These are phyloP conservation scores for Podila minutissima DNA, from an alignment of 192 early-diverging fungal genomes.

Conservation along the genomic window DNA sequence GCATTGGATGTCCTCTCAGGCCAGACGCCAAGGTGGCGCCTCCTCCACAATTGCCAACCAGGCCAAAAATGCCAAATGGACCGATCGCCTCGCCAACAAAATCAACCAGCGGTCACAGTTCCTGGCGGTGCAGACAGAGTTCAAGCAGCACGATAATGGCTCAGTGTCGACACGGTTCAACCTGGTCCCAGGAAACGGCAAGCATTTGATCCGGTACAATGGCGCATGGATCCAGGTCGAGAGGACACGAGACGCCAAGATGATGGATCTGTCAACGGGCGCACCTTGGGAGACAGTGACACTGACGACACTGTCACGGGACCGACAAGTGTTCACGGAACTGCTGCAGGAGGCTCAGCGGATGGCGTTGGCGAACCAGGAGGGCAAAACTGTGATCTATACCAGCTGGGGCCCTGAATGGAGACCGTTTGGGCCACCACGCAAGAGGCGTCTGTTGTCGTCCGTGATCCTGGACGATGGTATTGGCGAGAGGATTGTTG, in stretches of 20 bases:
- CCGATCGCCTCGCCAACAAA: conserved; percentile 57
- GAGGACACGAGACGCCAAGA: conserved; percentile 83
- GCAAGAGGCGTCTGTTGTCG: conserved; percentile 75
- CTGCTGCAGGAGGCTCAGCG: conserved; percentile 86
- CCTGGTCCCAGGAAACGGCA: conserved; percentile 93
- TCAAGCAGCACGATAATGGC: conserved; percentile 91
- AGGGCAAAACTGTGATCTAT: conserved; percentile 96
- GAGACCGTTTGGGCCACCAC: conserved; percentile 94
- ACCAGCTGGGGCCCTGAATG: conserved; percentile 96
- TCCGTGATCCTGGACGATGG: conserved; percentile 81
- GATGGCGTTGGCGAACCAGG: conserved; percentile 86
- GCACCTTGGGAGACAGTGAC: conserved; percentile 96
- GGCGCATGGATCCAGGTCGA: conserved; percentile 88
- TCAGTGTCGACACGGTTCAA: conserved; percentile 83
- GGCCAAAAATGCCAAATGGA: conserved; percentile 26
- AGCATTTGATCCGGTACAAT: conserved; percentile 84
- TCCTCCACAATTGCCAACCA: background rate
- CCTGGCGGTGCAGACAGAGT: conserved; percentile 88
- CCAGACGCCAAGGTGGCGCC: conserved; percentile 36
- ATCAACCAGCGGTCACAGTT: conserved; percentile 72
- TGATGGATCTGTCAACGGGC: conserved; percentile 93
- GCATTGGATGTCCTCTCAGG: conserved; percentile 85
- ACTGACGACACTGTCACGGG: conserved; percentile 86
- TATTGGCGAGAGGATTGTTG: conserved; percentile 70
- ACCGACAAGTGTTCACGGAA: conserved; percentile 77